Evolutionary conservation across 805 yeast species (phyloP).

Genomic region (Yarrowia deformans): DNA sequence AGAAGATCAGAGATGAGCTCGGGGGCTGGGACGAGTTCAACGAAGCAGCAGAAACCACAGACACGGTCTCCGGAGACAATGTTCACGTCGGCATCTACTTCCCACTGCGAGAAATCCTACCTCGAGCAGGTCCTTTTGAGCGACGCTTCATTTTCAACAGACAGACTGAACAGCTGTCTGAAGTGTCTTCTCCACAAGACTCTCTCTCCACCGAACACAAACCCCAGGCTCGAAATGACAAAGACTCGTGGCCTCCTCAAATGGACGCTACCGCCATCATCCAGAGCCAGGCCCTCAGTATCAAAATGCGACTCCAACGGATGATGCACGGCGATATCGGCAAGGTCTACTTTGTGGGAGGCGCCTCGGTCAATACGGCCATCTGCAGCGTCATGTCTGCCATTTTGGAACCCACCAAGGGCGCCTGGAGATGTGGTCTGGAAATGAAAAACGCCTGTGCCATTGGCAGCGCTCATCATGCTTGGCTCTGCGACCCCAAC

Average conservation of each 20-base stretch:
- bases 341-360: slow-evolving; percentile 82
- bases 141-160: slow-evolving; percentile 40
- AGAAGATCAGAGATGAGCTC: slow-evolving; percentile 49
- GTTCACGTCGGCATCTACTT: slow-evolving; percentile 76
- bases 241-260: slow-evolving; percentile 49
- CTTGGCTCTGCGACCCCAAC: slow-evolving; percentile 32
- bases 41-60: slow-evolving; percentile 40
- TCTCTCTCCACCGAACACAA: not conserved
- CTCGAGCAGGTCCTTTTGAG: slow-evolving; percentile 65
- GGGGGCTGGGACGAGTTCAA: slow-evolving; percentile 48
- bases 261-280: slow-evolving; percentile 79
- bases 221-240: not conserved
- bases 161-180: slow-evolving; percentile 39
- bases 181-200: slow-evolving; percentile 3
- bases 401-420: slow-evolving; percentile 69
- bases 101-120: slow-evolving; percentile 91
- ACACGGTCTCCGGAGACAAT: slow-evolving; percentile 48
- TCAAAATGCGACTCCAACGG: slow-evolving; percentile 81
- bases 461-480: slow-evolving; percentile 64
- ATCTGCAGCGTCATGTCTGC: slow-evolving; percentile 73
- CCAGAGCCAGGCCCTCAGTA: slow-evolving; percentile 86
- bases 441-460: slow-evolving; percentile 92
- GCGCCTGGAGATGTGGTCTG: slow-evolving; percentile 63
- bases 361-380: slow-evolving; percentile 75
- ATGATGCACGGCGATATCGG: slow-evolving; percentile 60